Percentiles rank a stretch among this genome's conserved stretches.
Conservation (phyloP, 73 alveolate genomes). For the Blepharisma stoltei region DNA sequence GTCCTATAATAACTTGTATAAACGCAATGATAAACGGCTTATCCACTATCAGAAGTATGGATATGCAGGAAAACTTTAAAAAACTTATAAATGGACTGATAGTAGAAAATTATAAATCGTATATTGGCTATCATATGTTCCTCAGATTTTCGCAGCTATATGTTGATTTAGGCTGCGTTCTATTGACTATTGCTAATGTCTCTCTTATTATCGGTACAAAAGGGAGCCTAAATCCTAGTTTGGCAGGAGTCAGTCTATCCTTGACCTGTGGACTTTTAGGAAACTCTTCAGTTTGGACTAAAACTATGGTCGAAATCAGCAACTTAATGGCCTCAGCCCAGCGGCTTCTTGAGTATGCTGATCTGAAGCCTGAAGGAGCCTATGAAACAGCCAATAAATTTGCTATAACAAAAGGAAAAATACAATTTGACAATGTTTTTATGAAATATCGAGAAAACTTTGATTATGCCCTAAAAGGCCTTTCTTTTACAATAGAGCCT, state of each 20-base stretch:
- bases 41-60: not conserved
- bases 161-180: not conserved
- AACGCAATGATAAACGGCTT: not conserved
- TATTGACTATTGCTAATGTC: not conserved
- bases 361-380: slow-evolving; percentile 5
- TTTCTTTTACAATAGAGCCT: slow-evolving; percentile 62
- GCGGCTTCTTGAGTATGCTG: not conserved
- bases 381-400: not conserved
- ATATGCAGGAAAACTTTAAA: not conserved
- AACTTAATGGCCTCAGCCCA: not conserved
- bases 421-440: slow-evolving; percentile 36
- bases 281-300: not conserved
- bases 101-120: not conserved
- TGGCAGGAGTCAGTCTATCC: slow-evolving; percentile 16
- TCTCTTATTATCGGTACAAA: slow-evolving; percentile 8
- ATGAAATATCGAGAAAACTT: slow-evolving; percentile 41
- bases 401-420: slow-evolving; percentile 20
- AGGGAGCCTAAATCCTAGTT: slow-evolving; percentile 14
- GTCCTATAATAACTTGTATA: not conserved
- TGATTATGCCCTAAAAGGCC: slow-evolving; percentile 46
- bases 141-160: not conserved
- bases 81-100: not conserved
- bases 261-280: not conserved
- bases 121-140: not conserved
- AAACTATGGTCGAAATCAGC: not conserved